phyloP scores from a whole-genome alignment of 345 rosid species.

The Orychophragmus violaceus region DNA sequence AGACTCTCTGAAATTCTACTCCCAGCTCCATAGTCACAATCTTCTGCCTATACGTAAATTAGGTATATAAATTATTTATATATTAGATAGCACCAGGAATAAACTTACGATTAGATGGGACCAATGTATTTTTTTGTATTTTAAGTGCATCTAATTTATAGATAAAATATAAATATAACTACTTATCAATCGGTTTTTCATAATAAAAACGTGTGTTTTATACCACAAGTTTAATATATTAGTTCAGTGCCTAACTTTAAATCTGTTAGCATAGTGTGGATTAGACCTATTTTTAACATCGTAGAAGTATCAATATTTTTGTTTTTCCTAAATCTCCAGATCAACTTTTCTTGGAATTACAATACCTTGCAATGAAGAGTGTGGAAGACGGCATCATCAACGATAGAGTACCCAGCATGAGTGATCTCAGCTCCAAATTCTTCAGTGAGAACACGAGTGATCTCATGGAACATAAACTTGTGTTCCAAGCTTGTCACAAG shows the following conservation, averaged over 20 bases:
- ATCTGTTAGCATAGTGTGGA: not conserved
- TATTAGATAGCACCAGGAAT: not conserved
- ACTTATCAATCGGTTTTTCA: not conserved
- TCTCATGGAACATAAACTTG: constrained; percentile 19
- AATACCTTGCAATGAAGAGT: constrained; percentile 35
- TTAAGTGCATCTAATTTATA: not conserved
- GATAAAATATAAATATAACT: not conserved
- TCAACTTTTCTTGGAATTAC: not conserved
- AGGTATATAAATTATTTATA: not conserved
- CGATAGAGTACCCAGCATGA: constrained; percentile 29
- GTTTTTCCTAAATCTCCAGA: not conserved
- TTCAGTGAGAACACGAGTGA: constrained; percentile 23
- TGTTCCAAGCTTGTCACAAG: constrained; percentile 32
- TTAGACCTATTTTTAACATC: not conserved
- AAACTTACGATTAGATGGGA: not conserved
- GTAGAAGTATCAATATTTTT: not conserved
- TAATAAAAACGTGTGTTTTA: not conserved
- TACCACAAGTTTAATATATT: not conserved
- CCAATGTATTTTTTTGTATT: not conserved
- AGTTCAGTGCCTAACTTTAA: not conserved
- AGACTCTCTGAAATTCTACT: constrained; percentile 15
- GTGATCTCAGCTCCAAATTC: constrained; percentile 24
- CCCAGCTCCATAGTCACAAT: constrained; percentile 15
- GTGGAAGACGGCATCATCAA: constrained; percentile 25
- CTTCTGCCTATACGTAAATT: constrained; percentile 17